Evolutionary conservation across 495 filamentous ascomycete genomes (phyloP), one percentile per base, ranked within the genome.

Genomic region (Apiosordaria backusii): DNA sequence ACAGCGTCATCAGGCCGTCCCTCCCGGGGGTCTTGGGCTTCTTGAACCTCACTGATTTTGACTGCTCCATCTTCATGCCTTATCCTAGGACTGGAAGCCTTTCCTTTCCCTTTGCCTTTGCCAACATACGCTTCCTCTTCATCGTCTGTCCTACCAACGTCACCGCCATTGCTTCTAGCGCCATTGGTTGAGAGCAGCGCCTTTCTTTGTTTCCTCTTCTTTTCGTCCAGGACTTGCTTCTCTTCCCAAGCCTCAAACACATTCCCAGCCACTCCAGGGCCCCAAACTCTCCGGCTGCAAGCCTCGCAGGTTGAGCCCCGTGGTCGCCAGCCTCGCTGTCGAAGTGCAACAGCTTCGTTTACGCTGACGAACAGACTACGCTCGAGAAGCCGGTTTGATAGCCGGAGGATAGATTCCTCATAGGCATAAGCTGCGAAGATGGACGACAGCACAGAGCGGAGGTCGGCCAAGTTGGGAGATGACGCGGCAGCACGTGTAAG

Each of bases 361-460:
- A 97, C 93, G 68, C 91, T 89, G 16, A 90, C 86, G 70, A 97
- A 99, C 19, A 97, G 83, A 71, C 96, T 92, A 67, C 93, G 89
- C 65, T 97, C 93, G 1, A 99, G 81, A 66, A 99, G 86, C 19
- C 87, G 85, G 75, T 93, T 94, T 13, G 96, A 91, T 16, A 99
- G 86, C 2, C 85, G 82, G 21, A 98, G 83, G 15, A 99, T 89
- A 4, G 90, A 91, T 70, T 91, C 89, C 75, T 98, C 96, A 74
- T 97, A 97, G 0, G 92, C 87, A 72, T 99, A 98, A 0, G 96
- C 93, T 1, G 94, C 88, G 76, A 99, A 99, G 57, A 99, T 92
- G 6, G 91, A 92, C 1, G 87, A 81, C 3, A 99, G 84, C 1
- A 97, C 93, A 53, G 86, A 83, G 24, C 96, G 89, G 15, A 99